A percentile compares a stretch with the other conserved stretches of the same genome.
Evolutionary conservation across 1,284 basidiomycete genomes (phyloP).

Genomic region (Laetiporus sulphureus): DNA sequence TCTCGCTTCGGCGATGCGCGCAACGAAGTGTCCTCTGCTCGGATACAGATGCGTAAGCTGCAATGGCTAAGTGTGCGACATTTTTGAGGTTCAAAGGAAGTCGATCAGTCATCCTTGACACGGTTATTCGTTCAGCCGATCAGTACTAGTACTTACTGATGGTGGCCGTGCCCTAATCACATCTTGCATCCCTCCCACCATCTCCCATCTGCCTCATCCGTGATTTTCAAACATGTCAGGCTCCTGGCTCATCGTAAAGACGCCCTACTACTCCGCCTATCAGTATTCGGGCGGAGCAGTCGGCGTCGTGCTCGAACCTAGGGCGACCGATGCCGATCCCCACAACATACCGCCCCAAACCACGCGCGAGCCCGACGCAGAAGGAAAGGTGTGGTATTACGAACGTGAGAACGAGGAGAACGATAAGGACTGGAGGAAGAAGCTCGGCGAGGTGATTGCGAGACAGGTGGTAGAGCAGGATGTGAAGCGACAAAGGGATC

Average conservation of each 20-base stretch:
- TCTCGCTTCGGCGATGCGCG: no score
- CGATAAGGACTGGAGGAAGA: slow-evolving; percentile 14
- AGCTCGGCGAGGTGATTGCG: slow-evolving; percentile 18
- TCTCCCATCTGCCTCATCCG: no score
- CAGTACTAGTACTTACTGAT: no score
- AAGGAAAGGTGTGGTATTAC: slow-evolving; percentile 17
- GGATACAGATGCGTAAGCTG: no score
- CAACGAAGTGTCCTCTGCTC: no score
- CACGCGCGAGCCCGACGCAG: slow-evolving; percentile 5
- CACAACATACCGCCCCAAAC: slow-evolving; percentile 4
- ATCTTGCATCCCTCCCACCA: no score
- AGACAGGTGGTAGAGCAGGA: slow-evolving; percentile 15
- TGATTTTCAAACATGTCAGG: background rate
- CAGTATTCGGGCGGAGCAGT: slow-evolving; percentile 6
- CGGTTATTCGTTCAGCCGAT: no score
- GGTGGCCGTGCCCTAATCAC: no score
- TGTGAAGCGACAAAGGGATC: slow-evolving; percentile 7
- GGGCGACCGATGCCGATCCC: slow-evolving; percentile 12
- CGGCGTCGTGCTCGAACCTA: slow-evolving; percentile 7
- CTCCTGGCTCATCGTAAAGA: slow-evolving; percentile 6
- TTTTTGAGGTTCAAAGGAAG: no score
- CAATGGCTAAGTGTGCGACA: no score
- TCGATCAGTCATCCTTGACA: no score
- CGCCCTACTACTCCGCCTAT: slow-evolving; percentile 11
- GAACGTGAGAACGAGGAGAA: slow-evolving; percentile 9